phyloP scores from a whole-genome alignment of 768 basidiomycete genomes.

The Leccinum imitatum region DNA sequence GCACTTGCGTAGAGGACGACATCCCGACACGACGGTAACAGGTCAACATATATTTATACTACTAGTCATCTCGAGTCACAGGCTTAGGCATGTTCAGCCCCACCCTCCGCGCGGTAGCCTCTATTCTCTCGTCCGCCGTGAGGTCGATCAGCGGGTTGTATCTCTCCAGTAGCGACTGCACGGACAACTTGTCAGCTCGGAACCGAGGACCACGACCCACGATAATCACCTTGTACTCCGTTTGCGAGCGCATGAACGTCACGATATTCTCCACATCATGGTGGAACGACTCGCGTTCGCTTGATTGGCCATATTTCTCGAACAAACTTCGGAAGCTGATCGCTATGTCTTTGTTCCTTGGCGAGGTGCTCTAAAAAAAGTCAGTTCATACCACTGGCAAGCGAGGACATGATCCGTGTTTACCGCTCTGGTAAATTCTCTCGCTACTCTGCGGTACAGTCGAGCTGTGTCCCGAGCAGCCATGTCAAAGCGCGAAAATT shows the following conservation, averaged over 20 bases:
- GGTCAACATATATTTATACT: constrained; percentile 6
- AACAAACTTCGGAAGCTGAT: constrained; percentile 55
- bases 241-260: constrained; percentile 69
- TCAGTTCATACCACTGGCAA: neutral
- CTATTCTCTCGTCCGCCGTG: constrained; percentile 74
- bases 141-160: constrained; percentile 87
- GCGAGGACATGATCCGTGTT: neutral
- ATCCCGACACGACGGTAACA: constrained; percentile 7
- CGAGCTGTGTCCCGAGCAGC: constrained; percentile 13
- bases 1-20: constrained; percentile 37
- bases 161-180: constrained; percentile 72
- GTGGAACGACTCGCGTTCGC: constrained; percentile 29
- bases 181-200: neutral
- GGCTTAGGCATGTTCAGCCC: constrained; percentile 91
- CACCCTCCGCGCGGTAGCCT: constrained; percentile 83
- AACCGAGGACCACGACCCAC: constrained; percentile 1
- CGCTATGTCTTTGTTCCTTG: constrained; percentile 43
- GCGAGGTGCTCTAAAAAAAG: constrained; percentile 36
- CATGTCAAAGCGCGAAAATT: constrained; percentile 28
- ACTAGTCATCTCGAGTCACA: constrained; percentile 30
- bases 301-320: constrained; percentile 36
- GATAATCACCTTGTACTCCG: constrained; percentile 72
- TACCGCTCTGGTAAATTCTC: constrained; percentile 32
- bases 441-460: constrained; percentile 31
- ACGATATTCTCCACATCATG: constrained; percentile 58